Evolutionary conservation across 1,139 yeast species (phyloP).

Genomic region (Trichomonascaceae sp.): DNA sequence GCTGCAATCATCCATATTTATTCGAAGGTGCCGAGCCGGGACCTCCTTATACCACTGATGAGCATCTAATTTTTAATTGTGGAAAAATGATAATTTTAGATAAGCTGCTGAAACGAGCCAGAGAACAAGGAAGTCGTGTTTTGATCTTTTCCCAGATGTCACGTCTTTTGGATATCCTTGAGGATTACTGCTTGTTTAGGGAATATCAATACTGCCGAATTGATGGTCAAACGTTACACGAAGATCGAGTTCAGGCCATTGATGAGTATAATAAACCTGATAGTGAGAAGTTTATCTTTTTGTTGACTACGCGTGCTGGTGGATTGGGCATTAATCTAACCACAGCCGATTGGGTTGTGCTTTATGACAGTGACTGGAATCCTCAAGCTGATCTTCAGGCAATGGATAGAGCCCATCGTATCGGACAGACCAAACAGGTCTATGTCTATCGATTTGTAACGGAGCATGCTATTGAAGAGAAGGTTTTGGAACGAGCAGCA

Average conservation of each 20-base stretch:
- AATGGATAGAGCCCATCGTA: slow-evolving; percentile 98
- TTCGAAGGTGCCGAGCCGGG: slow-evolving; percentile 99
- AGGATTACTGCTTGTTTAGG: slow-evolving; percentile 84
- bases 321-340: slow-evolving; percentile 94
- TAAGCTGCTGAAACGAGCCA: slow-evolving; percentile 66
- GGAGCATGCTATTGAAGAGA: slow-evolving; percentile 94
- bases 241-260: slow-evolving; percentile 85
- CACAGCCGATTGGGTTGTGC: slow-evolving; percentile 82
- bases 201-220: slow-evolving; percentile 85
- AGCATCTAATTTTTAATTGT: slow-evolving; percentile 78
- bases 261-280: slow-evolving; percentile 85
- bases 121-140: slow-evolving; percentile 79
- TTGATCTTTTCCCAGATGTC: slow-evolving; percentile 95
- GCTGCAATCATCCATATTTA: slow-evolving; percentile 94
- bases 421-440: slow-evolving; percentile 96
- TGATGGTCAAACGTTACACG: slow-evolving; percentile 93
- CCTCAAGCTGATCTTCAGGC: slow-evolving; percentile 99
- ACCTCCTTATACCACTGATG: slow-evolving; percentile 96
- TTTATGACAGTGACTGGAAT: slow-evolving; percentile 96
- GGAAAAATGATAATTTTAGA: slow-evolving; percentile 90
- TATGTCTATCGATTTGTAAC: slow-evolving; percentile 87
- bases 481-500: slow-evolving; percentile 91
- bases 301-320: slow-evolving; percentile 97
- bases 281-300: slow-evolving; percentile 74
- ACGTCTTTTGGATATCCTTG: slow-evolving; percentile 81